Percentiles rank a stretch among this genome's conserved stretches.
Conservation (phyloP, 2,329 filamentous ascomycete genomes). For the Xylogone sp. region DNA sequence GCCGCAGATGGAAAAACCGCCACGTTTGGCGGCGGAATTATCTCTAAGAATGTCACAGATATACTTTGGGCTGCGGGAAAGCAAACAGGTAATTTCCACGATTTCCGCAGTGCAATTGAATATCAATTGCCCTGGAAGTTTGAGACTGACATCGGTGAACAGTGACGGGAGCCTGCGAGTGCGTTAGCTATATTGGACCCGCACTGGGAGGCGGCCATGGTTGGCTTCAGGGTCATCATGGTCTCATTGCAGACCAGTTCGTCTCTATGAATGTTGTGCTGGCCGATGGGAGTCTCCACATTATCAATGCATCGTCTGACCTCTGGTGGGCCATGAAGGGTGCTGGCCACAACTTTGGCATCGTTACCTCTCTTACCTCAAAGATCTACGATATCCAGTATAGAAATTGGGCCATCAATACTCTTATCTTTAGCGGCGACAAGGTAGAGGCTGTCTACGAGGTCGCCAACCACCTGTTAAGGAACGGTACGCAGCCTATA, state of each 20-base stretch:
- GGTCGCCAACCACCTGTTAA: slow-evolving; percentile 40
- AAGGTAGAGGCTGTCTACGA: slow-evolving; percentile 46
- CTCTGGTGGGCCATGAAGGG: slow-evolving; percentile 55
- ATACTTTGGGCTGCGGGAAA: slow-evolving; percentile 26
- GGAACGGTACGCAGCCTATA: slow-evolving; percentile 37
- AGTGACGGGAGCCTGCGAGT: slow-evolving; percentile 43
- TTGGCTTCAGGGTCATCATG: slow-evolving; percentile 50
- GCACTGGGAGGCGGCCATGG: slow-evolving; percentile 58
- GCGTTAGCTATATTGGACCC: slow-evolving; percentile 42
- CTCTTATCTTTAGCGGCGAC: slow-evolving; percentile 42
- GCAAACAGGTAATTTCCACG: slow-evolving; percentile 27
- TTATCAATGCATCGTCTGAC: slow-evolving; percentile 39
- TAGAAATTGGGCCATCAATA: slow-evolving; percentile 35
- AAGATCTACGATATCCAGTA: slow-evolving; percentile 42
- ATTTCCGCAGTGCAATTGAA: slow-evolving; percentile 40
- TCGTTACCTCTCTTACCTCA: slow-evolving; percentile 44
- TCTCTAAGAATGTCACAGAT: slow-evolving; percentile 22
- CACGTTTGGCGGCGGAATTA: slow-evolving; percentile 28
- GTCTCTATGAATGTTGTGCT: slow-evolving; percentile 45
- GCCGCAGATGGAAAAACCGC: slow-evolving; percentile 24
- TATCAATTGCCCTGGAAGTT: slow-evolving; percentile 30
- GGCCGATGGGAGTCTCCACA: slow-evolving; percentile 44
- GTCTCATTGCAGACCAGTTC: slow-evolving; percentile 43
- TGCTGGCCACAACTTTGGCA: slow-evolving; percentile 56
- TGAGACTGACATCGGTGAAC: slow-evolving; percentile 3